Evolutionary conservation across 768 basidiomycete genomes (phyloP).

Genomic region (Leccinum arenicola): DNA sequence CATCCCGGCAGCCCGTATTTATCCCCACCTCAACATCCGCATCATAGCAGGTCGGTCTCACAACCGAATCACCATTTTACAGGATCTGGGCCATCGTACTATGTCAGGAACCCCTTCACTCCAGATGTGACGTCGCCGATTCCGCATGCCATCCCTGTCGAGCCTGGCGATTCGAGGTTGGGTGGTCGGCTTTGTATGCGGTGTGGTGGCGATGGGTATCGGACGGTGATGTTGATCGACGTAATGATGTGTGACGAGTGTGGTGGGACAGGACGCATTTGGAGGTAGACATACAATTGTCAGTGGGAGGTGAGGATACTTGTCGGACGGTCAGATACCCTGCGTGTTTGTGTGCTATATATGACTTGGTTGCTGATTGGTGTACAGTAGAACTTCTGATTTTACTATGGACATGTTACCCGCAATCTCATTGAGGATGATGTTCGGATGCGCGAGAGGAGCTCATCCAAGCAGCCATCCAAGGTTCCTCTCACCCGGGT

Average conservation of each 20-base stretch:
- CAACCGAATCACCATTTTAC: conserved; percentile 5
- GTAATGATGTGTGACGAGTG: conserved; percentile 53
- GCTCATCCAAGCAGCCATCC: too few relatives aligned
- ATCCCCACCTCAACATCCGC: conserved; percentile 8
- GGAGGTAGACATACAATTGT: conserved; percentile 19
- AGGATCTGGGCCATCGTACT: conserved; percentile 17
- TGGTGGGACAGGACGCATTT: conserved; percentile 61
- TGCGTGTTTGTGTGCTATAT: background rate
- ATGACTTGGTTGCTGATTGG: background rate
- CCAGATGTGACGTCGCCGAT: conserved; percentile 26
- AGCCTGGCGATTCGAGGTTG: conserved; percentile 66
- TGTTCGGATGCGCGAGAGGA: too few relatives aligned
- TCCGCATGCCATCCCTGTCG: conserved; percentile 44
- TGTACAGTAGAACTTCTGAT: background rate
- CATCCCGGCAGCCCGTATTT: background rate
- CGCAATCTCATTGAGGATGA: background rate
- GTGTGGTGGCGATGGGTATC: conserved; percentile 62
- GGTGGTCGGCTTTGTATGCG: conserved; percentile 66
- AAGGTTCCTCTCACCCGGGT: too few relatives aligned
- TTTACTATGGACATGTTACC: background rate
- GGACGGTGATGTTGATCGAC: conserved; percentile 55
- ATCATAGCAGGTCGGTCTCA: conserved; percentile 20
- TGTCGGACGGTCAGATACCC: conserved; percentile 2
- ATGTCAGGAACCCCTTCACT: conserved; percentile 24
- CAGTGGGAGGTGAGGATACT: background rate